These are phyloP conservation scores for Dictyostelium intermedium DNA, from an alignment of 78 protist species.

Conservation along the genomic window DNA sequence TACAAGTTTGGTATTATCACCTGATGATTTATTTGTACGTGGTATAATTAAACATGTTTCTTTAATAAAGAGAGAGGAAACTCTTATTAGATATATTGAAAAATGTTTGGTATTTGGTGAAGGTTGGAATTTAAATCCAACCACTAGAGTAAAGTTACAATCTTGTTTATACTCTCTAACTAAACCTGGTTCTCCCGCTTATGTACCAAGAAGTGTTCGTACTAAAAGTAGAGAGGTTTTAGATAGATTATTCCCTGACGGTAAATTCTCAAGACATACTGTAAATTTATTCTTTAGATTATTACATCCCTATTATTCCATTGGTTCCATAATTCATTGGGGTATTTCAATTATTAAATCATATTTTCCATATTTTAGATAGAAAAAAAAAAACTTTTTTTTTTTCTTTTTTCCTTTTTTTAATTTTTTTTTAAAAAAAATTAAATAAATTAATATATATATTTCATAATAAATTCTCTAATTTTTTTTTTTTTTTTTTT, in stretches of 20 bases:
- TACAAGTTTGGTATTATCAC: neutral
- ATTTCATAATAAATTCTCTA: neutral
- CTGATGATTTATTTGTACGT: slow-evolving; percentile 67
- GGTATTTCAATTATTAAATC: neutral
- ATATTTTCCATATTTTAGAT: neutral
- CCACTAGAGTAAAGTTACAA: slow-evolving; percentile 58
- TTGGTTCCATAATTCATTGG: slow-evolving; percentile 63
- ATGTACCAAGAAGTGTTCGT: slow-evolving; percentile 59
- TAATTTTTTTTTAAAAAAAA: too few relatives aligned
- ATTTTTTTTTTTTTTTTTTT: neutral
- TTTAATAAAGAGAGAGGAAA: slow-evolving; percentile 49
- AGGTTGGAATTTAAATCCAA: slow-evolving; percentile 61
- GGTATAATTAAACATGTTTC: slow-evolving; percentile 45
- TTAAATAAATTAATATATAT: neutral
- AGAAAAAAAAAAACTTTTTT: neutral
- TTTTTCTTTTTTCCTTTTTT: too few relatives aligned
- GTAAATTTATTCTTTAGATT: slow-evolving; percentile 69
- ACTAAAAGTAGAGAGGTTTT: neutral
- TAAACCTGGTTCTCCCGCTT: slow-evolving; percentile 60
- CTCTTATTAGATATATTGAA: slow-evolving; percentile 47
- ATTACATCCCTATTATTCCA: slow-evolving; percentile 59
- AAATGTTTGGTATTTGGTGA: slow-evolving; percentile 27
- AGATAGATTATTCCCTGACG: slow-evolving; percentile 56
- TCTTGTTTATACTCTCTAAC: slow-evolving; percentile 68
- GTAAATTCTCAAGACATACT: slow-evolving; percentile 41